Evolutionary conservation across 441 rosid genomes (phyloP), one percentile per base, ranked within the genome.

Genomic region (Erodium texanum): DNA sequence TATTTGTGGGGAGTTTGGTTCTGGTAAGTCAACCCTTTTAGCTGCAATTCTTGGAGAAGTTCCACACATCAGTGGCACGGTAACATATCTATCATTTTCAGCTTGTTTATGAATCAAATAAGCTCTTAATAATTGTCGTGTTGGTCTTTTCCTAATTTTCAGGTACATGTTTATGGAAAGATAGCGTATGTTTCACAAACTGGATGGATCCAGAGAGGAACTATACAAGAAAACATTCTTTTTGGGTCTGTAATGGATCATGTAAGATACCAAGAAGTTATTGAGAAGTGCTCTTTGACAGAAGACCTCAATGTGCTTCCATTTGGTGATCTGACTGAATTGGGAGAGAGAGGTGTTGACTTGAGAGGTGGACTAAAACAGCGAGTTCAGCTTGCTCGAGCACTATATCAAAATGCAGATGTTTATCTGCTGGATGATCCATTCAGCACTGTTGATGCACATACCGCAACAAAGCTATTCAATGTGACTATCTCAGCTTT

Each of bases 341-440:
- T 84, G 0, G 90, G 90, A 15, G 86, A 86, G 65, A 70, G 79
- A 65, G 90, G 90, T 1, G 79, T 84, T 19, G 84, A 84, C 73
- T 54, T 86, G 67, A 86, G 86, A 0, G 86, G 85, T 0, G 90
- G 87, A 9, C 87, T 84, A 68, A 86, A 83, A 76, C 90, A 86
- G 43, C 71, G 86, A 34, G 18, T 86, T 68, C 90, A 86, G 36
- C 76, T 86, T 18, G 90, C 90, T 0, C 83, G 90, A 0, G 87
- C 90, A 4, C 45, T 84, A 6, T 86, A 86, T 72, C 81, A 75
- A 58, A 75, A 81, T 61, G 87, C 87, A 0, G 84, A 84, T 45
- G 23, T 84, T 3, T 86, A 86, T 75, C 83, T 86, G 27, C 69
- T 86, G 70, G 90, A 84, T 72, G 88, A 86, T 68, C 90, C 88